Evolutionary conservation across 768 basidiomycete species (phyloP), one percentile per base, ranked within the genome.

Genomic region (Psilocybe cubensis): DNA sequence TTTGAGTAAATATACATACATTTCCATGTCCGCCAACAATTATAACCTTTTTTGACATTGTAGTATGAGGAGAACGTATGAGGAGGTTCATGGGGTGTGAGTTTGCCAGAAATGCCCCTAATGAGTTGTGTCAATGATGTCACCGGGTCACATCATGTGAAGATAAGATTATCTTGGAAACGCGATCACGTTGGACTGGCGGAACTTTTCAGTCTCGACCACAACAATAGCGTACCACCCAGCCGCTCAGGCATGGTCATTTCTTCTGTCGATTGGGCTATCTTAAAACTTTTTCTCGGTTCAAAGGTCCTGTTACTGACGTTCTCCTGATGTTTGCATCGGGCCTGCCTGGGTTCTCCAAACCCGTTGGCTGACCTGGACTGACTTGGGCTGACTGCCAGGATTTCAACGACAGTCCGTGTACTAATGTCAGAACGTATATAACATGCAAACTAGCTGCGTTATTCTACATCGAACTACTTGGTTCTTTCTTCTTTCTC

Each of bases 11-110:
- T 27, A 11, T 41, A 59, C 74, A 42, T 58, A 80, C 81, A 57
- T 80, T 78, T 56, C 83, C 83, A 61, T 84, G 81, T 6, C 81
- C 83, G 20, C 83, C 83, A 17, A 84, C 74, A 50, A 83, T 82
- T 51, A 74, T 73, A 7, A 82, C 70, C 54, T 81, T 82, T 67
- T 75, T 78, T 18, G 65, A 44, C 65, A 66, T 66, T 11, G n/a
- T 9, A 27, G 18, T 7, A 31, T n/a, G 20, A 20, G n/a, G 41
- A 24, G 45, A 46, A 25, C 10, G 17, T 11, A 42, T 42, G 7
- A 10, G n/a, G n/a, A n/a, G 41, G 3, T 42, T 42, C 17, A 42
- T 17, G 20, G 28, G n/a, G n/a, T n/a, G n/a, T n/a, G n/a, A n/a
- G n/a, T n/a, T n/a, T n/a, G n/a, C n/a, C n/a, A n/a, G n/a, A n/a